Percentiles rank a stretch among this genome's conserved stretches.
Evolutionary conservation across 2,329 filamentous ascomycete species (phyloP).

Genomic region (Paecilomyces variotii): DNA sequence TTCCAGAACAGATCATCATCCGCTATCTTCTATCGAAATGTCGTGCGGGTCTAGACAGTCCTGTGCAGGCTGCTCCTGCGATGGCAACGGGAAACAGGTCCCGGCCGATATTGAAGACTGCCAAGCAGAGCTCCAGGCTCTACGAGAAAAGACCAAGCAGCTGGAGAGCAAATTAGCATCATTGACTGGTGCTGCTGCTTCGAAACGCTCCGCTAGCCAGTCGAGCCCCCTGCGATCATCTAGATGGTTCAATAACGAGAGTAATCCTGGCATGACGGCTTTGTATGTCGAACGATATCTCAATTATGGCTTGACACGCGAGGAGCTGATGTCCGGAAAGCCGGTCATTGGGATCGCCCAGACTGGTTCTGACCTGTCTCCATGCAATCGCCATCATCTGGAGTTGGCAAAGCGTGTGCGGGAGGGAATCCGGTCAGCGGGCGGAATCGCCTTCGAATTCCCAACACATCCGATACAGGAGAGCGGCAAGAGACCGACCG

Average conservation of each 20-base stretch:
- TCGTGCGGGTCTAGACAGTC: slow-evolving; percentile 15
- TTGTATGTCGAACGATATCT: slow-evolving; percentile 45
- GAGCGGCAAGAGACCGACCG: slow-evolving; percentile 40
- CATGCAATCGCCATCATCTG: slow-evolving; percentile 45
- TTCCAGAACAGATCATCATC: slow-evolving; percentile 7
- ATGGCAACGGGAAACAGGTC: slow-evolving; percentile 9
- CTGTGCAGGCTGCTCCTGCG: slow-evolving; percentile 29
- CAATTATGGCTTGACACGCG: slow-evolving; percentile 43
- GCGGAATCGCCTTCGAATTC: slow-evolving; percentile 45
- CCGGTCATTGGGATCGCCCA: slow-evolving; percentile 48
- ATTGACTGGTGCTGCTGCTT: slow-evolving; percentile 13
- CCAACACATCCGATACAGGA: slow-evolving; percentile 48
- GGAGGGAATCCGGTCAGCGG: slow-evolving; percentile 43
- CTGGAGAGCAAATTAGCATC: slow-evolving; percentile 26
- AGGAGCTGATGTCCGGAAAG: slow-evolving; percentile 43
- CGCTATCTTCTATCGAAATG: slow-evolving; percentile 3
- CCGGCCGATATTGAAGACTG: slow-evolving; percentile 34
- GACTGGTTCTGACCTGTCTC: slow-evolving; percentile 43
- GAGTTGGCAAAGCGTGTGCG: slow-evolving; percentile 44
- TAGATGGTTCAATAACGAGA: slow-evolving; percentile 38
- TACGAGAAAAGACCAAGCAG: slow-evolving; percentile 30
- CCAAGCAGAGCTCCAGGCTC: slow-evolving; percentile 29
- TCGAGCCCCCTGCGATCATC: slow-evolving; percentile 31
- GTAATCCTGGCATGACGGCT: slow-evolving; percentile 37
- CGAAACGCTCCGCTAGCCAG: slow-evolving; percentile 7